Percentiles rank a stretch among this genome's conserved stretches.
phyloP scores from a whole-genome alignment of 495 filamentous ascomycete genomes.

The Copromyces sp. region DNA sequence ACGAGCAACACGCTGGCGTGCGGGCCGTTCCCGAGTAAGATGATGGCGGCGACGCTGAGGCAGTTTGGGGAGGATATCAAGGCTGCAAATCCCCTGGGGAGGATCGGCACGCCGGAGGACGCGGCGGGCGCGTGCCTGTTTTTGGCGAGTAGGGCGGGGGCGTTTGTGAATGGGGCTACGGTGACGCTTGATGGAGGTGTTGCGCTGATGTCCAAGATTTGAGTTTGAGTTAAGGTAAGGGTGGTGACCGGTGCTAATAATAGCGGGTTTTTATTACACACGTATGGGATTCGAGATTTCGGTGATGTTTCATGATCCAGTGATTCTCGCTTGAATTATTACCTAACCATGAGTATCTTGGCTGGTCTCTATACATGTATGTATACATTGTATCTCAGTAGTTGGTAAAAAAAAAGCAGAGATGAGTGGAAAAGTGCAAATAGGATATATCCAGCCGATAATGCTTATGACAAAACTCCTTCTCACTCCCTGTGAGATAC shows the following conservation, averaged over 20 bases:
- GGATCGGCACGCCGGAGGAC: conserved; percentile 62
- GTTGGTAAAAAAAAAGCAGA: background rate
- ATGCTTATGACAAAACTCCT: background rate
- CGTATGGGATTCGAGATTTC: background rate
- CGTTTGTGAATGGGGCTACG: conserved; percentile 69
- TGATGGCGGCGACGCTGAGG: conserved; percentile 67
- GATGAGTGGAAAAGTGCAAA: background rate
- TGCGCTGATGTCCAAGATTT: conserved; percentile 25
- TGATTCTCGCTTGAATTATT: background rate
- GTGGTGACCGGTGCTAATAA: background rate
- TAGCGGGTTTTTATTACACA: background rate
- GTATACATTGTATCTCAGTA: background rate
- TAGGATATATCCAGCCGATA: background rate
- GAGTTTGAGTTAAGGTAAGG: background rate
- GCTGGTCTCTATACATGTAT: background rate
- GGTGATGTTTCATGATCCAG: background rate
- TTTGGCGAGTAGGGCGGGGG: conserved; percentile 57
- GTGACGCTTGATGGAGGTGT: conserved; percentile 62
- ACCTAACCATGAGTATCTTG: background rate
- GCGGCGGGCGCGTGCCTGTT: conserved; percentile 71
- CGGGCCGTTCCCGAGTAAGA: conserved; percentile 73
- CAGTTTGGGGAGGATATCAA: conserved; percentile 52
- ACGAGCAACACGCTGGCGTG: conserved; percentile 52
- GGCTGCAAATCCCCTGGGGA: conserved; percentile 52
- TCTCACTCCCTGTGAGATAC: background rate